These are phyloP conservation scores for Penicillium bialowiezense DNA, from an alignment of 495 filamentous ascomycete genomes.

Conservation along the genomic window DNA sequence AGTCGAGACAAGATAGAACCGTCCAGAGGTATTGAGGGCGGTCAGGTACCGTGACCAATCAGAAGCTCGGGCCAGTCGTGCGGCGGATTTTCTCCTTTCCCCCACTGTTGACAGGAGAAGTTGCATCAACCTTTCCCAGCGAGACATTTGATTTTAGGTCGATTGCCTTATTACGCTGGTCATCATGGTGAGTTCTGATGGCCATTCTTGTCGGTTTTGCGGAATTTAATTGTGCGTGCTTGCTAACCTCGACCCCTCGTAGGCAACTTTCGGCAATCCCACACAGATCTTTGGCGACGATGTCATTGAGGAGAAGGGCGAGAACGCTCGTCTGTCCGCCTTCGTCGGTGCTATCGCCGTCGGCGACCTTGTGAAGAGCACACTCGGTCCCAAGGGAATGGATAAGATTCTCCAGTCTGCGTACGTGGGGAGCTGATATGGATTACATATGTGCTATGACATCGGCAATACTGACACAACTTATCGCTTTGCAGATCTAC, in stretches of 20 bases:
- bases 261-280: slow-evolving; percentile 68
- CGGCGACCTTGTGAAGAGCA: slow-evolving; percentile 95
- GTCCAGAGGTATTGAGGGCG: slow-evolving; percentile 24
- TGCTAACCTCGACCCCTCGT: slow-evolving; percentile 6
- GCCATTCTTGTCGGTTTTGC: not conserved
- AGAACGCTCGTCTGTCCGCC: slow-evolving; percentile 95
- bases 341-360: slow-evolving; percentile 98
- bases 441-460: slow-evolving; percentile 14
- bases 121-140: slow-evolving; percentile 19
- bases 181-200: slow-evolving; percentile 28
- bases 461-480: slow-evolving; percentile 5
- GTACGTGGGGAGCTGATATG: slow-evolving; percentile 48
- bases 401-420: slow-evolving; percentile 99
- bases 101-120: slow-evolving; percentile 29
- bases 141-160: slow-evolving; percentile 23
- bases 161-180: slow-evolving; percentile 23
- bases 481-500: slow-evolving; percentile 68
- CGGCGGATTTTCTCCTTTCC: slow-evolving; percentile 40
- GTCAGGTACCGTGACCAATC: slow-evolving; percentile 21
- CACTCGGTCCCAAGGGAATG: slow-evolving; percentile 97
- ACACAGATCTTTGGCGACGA: slow-evolving; percentile 99
- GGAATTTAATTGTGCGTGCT: not conserved
- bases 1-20: slow-evolving; percentile 7
- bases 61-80: slow-evolving; percentile 38
- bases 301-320: slow-evolving; percentile 95